Evolutionary conservation across 2,329 filamentous ascomycete genomes (phyloP).

Genomic region (Xylariales sp.): DNA sequence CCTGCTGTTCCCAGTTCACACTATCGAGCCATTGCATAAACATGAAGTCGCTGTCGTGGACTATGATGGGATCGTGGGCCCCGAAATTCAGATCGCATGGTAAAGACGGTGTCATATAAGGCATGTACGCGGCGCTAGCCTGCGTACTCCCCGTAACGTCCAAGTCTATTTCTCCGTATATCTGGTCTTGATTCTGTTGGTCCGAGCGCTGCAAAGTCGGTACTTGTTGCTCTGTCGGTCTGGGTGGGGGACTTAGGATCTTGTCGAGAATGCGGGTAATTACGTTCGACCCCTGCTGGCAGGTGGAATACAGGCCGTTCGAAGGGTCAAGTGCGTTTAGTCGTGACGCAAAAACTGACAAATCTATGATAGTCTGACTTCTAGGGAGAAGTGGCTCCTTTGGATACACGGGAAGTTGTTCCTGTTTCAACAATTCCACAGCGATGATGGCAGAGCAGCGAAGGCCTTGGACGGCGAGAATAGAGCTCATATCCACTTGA

Average conservation of each 20-base stretch:
- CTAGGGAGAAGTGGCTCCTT: conserved; percentile 28
- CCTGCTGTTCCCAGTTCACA: conserved; percentile 26
- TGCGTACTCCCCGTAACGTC: conserved; percentile 11
- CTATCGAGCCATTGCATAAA: conserved; percentile 31
- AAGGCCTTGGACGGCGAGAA: conserved; percentile 28
- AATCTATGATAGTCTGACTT: conserved; percentile 31
- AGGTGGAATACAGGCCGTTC: conserved; percentile 26
- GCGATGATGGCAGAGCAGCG: conserved; percentile 30
- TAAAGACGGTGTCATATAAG: conserved; percentile 16
- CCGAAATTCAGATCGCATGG: conserved; percentile 22
- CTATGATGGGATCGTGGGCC: conserved; percentile 24
- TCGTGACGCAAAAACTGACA: conserved; percentile 30
- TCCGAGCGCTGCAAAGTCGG: conserved; percentile 9
- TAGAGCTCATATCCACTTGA: conserved; percentile 23
- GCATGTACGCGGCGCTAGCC: conserved; percentile 12
- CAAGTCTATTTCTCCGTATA: conserved; percentile 12
- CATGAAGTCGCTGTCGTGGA: conserved; percentile 23
- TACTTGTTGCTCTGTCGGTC: conserved; percentile 10
- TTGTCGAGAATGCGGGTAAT: conserved; percentile 31
- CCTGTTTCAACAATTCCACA: conserved; percentile 30
- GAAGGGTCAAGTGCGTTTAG: conserved; percentile 26
- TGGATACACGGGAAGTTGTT: conserved; percentile 28
- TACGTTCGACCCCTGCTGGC: conserved; percentile 29
- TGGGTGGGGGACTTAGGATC: conserved; percentile 26
- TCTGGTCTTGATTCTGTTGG: neutral